These are phyloP conservation scores for Termitomyces sp. DNA, from an alignment of 768 basidiomycete species.

Conservation along the genomic window DNA sequence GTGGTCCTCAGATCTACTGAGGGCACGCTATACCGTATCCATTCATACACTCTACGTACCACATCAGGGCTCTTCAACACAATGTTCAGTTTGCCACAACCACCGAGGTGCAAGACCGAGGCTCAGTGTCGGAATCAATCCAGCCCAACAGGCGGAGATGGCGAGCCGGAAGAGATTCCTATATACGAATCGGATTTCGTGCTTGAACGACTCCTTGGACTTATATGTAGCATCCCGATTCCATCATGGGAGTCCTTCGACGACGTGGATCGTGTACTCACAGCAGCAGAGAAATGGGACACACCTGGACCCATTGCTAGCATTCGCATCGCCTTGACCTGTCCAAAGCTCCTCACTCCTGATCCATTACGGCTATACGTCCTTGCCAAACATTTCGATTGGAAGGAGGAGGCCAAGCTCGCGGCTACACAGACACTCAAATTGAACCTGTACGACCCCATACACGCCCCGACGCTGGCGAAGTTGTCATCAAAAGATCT, in stretches of 20 bases:
- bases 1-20: constrained; percentile 35
- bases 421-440: constrained; percentile 55
- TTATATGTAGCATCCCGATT: constrained; percentile 51
- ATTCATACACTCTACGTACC: constrained; percentile 48
- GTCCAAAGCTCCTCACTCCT: constrained; percentile 37
- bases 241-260: constrained; percentile 44
- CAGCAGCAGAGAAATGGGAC: constrained; percentile 67
- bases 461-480: constrained; percentile 36
- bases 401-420: constrained; percentile 48
- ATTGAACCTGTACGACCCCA: constrained; percentile 40
- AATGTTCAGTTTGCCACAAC: constrained; percentile 56
- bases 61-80: constrained; percentile 58
- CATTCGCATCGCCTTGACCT: constrained; percentile 46
- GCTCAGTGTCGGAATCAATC: background rate
- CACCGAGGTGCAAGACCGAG: constrained; percentile 9
- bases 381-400: constrained; percentile 55
- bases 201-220: constrained; percentile 49
- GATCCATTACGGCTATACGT: constrained; percentile 48
- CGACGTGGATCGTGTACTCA: constrained; percentile 46
- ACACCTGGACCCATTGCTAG: constrained; percentile 53
- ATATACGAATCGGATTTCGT: constrained; percentile 37
- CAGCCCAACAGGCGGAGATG: background rate
- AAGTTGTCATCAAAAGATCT: constrained; percentile 47
- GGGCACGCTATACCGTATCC: constrained; percentile 48
- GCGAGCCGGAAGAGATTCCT: constrained; percentile 22